phyloP scores from a whole-genome alignment of 2,329 filamentous ascomycete species.

The Colletotrichum sp. region DNA sequence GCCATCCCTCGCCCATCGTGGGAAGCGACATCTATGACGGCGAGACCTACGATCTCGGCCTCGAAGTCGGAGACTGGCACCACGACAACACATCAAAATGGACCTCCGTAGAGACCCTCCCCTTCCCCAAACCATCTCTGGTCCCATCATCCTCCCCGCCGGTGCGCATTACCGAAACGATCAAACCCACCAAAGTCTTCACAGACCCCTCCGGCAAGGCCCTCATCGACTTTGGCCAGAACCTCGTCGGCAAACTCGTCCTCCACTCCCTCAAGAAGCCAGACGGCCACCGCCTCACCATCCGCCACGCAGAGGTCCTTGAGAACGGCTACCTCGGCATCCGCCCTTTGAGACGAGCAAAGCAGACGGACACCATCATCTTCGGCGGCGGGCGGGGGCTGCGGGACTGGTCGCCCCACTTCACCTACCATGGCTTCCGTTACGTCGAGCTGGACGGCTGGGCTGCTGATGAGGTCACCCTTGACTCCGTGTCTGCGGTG shows the following conservation, averaged over 20 bases:
- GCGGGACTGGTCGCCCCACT: slow-evolving; percentile 45
- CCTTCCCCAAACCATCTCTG: slow-evolving; percentile 35
- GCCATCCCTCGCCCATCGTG: slow-evolving; percentile 33
- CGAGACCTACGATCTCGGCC: slow-evolving; percentile 50
- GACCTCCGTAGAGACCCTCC: slow-evolving; percentile 31
- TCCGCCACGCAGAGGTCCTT: slow-evolving; percentile 62
- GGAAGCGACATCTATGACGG: slow-evolving; percentile 57
- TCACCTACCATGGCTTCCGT: slow-evolving; percentile 60
- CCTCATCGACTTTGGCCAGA: slow-evolving; percentile 63
- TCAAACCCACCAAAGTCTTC: slow-evolving; percentile 33
- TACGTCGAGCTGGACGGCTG: slow-evolving; percentile 54
- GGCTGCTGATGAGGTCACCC: slow-evolving; percentile 25
- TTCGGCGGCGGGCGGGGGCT: slow-evolving; percentile 21
- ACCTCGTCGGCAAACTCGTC: slow-evolving; percentile 56
- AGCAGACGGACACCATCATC: slow-evolving; percentile 43
- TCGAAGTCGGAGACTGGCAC: slow-evolving; percentile 25
- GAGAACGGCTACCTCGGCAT: slow-evolving; percentile 49
- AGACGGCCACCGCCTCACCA: slow-evolving; percentile 43
- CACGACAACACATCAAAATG: slow-evolving; percentile 31
- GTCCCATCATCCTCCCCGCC: slow-evolving; percentile 47
- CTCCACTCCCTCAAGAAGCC: slow-evolving; percentile 36
- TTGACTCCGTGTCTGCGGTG: slow-evolving; percentile 28
- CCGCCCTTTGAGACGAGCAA: slow-evolving; percentile 46
- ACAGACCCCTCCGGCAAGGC: slow-evolving; percentile 44
- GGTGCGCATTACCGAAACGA: slow-evolving; percentile 38